Conservation (phyloP, 495 filamentous ascomycete species). For the Oidiodendron maius region DNA sequence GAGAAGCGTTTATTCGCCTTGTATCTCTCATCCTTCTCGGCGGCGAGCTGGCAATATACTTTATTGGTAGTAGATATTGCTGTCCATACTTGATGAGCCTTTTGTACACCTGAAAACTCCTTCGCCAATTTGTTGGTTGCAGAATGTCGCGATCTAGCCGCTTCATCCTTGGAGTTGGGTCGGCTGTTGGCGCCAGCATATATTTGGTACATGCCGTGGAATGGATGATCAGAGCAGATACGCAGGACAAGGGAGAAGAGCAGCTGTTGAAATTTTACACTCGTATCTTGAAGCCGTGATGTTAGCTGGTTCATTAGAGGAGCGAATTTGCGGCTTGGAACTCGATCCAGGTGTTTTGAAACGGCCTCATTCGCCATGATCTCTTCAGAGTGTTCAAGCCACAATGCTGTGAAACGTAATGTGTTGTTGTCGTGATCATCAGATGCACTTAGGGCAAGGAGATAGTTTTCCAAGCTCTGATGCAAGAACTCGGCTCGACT, state of each 20-base stretch:
- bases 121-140: constrained; percentile 65
- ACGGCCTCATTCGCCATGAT: constrained; percentile 72
- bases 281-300: constrained; percentile 71
- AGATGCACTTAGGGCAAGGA: constrained; percentile 74
- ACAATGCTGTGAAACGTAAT: constrained; percentile 90
- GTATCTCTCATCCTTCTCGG: constrained; percentile 53
- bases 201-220: constrained; percentile 94
- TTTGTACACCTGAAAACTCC: constrained; percentile 40
- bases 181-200: constrained; percentile 69
- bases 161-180: constrained; percentile 60
- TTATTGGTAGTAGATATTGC: constrained; percentile 67
- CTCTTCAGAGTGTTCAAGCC: constrained; percentile 76
- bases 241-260: constrained; percentile 65
- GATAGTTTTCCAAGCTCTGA: constrained; percentile 90
- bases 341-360: constrained; percentile 56
- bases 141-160: constrained; percentile 61
- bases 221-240: constrained; percentile 88
- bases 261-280: constrained; percentile 63
- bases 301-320: constrained; percentile 92
- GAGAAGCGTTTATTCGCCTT: constrained; percentile 60
- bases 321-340: constrained; percentile 88
- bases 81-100: constrained; percentile 50
- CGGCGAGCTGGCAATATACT: constrained; percentile 66
- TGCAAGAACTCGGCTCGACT: constrained; percentile 75
- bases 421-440: constrained; percentile 86